Evolutionary conservation across 495 filamentous ascomycete species (phyloP).

Genomic region (Aspergillus coremiiformis): DNA sequence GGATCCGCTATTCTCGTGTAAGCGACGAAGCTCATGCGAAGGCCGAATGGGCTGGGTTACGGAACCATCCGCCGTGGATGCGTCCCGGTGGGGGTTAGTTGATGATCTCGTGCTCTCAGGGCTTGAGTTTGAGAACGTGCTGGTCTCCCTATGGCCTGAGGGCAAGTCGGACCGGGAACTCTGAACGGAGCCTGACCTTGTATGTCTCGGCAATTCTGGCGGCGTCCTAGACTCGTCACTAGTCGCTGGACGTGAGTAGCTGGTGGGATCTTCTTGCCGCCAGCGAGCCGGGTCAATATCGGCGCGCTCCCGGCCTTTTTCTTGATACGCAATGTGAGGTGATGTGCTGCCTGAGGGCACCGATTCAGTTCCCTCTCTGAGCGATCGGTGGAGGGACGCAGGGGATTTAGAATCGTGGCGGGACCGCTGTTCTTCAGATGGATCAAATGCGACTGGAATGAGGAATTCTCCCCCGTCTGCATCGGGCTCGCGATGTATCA

Average conservation of each 20-base stretch:
- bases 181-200: slow-evolving; percentile 52
- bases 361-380: slow-evolving; percentile 11
- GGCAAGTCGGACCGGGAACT: slow-evolving; percentile 55
- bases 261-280: slow-evolving; percentile 31
- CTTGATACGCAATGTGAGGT: slow-evolving; percentile 87
- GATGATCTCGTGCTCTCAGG: slow-evolving; percentile 28
- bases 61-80: slow-evolving; percentile 14
- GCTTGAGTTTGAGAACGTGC: slow-evolving; percentile 30
- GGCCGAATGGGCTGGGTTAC: slow-evolving; percentile 27
- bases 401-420: slow-evolving; percentile 22
- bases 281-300: slow-evolving; percentile 34
- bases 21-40: slow-evolving; percentile 32
- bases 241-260: background rate
- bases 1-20: slow-evolving; percentile 32
- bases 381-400: slow-evolving; percentile 28
- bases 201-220: slow-evolving; percentile 45
- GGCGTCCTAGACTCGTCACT: slow-evolving; percentile 42
- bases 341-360: slow-evolving; percentile 40
- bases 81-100: slow-evolving; percentile 22
- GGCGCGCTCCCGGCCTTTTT: slow-evolving; percentile 61
- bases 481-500: slow-evolving; percentile 51
- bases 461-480: slow-evolving; percentile 72
- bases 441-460: slow-evolving; percentile 86
- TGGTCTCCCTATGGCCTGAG: slow-evolving; percentile 21
- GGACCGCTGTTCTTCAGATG: slow-evolving; percentile 57